phyloP scores from a whole-genome alignment of 805 yeast species.

The Blastobotrys terrestris region DNA sequence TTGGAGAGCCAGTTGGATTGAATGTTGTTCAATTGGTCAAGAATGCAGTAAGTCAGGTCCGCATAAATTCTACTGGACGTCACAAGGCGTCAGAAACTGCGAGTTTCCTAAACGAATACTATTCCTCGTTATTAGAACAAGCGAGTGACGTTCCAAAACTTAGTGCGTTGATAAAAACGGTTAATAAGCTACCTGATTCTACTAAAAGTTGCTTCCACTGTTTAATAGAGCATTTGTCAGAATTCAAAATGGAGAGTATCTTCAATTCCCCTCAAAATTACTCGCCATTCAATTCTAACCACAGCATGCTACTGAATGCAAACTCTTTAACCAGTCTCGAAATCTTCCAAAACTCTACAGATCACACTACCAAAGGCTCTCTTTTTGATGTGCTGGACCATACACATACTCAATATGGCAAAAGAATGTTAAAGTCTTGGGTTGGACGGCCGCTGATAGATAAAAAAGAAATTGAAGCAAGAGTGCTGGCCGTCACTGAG shows the following conservation, averaged over 20 bases:
- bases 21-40: not conserved
- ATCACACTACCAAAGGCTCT: slow-evolving; percentile 55
- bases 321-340: slow-evolving; percentile 69
- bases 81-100: not conserved
- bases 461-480: slow-evolving; percentile 45
- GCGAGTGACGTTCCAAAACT: slow-evolving; percentile 1
- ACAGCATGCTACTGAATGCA: slow-evolving; percentile 52
- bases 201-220: slow-evolving; percentile 39
- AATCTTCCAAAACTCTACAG: slow-evolving; percentile 61
- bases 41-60: not conserved
- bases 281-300: slow-evolving; percentile 41
- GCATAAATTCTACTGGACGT: not conserved
- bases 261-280: slow-evolving; percentile 49
- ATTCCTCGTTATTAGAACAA: not conserved
- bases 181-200: slow-evolving; percentile 16
- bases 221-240: slow-evolving; percentile 50
- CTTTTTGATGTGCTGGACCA: slow-evolving; percentile 75
- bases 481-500: slow-evolving; percentile 53
- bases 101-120: not conserved
- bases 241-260: slow-evolving; percentile 55
- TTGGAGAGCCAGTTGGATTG: slow-evolving; percentile 28
- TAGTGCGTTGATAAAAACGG: slow-evolving; percentile 18
- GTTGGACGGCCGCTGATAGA: slow-evolving; percentile 62
- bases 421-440: slow-evolving; percentile 65
- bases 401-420: slow-evolving; percentile 74